Conservation (phyloP, 192 early-diverging fungal genomes). For the Paraglomus occultum region DNA sequence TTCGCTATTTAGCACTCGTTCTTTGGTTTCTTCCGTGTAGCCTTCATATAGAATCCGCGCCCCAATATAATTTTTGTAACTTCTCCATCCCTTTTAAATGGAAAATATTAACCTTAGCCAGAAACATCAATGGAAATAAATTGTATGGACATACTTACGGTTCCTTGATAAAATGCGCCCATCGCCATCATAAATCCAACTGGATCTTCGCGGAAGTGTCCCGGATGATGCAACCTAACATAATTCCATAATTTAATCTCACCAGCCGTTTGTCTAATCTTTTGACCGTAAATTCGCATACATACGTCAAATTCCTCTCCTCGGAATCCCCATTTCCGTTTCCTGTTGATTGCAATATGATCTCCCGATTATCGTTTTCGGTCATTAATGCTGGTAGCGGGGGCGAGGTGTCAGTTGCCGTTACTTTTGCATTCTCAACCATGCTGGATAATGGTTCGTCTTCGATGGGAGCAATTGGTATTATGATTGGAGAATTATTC, state of each 20-base stretch:
- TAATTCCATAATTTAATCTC: background rate
- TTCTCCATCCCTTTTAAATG: conserved; percentile 70
- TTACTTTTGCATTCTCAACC: conserved; percentile 1
- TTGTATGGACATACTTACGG: conserved; percentile 41
- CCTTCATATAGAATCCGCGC: conserved; percentile 65
- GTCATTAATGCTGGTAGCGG: conserved; percentile 7
- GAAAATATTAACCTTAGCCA: background rate
- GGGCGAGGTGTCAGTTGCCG: conserved; percentile 18
- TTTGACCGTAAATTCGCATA: background rate
- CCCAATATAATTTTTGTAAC: conserved; percentile 75
- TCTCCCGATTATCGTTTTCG: background rate
- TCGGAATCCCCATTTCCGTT: background rate
- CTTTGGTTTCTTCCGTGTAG: conserved; percentile 63
- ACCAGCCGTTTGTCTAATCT: background rate
- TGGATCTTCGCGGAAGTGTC: conserved; percentile 65
- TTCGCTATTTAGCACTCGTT: conserved; percentile 51
- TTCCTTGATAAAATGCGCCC: conserved; percentile 54
- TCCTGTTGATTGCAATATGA: background rate
- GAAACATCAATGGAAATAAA: background rate
- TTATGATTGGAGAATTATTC: background rate
- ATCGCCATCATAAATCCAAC: conserved; percentile 66
- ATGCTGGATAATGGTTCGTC: conserved; percentile 14
- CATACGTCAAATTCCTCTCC: conserved; percentile 29
- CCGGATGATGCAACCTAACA: conserved; percentile 42
- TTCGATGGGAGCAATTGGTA: conserved; percentile 8